Base-by-base conservation (phyloP, 257 asterid species). In the Echites panduratus region DNA sequence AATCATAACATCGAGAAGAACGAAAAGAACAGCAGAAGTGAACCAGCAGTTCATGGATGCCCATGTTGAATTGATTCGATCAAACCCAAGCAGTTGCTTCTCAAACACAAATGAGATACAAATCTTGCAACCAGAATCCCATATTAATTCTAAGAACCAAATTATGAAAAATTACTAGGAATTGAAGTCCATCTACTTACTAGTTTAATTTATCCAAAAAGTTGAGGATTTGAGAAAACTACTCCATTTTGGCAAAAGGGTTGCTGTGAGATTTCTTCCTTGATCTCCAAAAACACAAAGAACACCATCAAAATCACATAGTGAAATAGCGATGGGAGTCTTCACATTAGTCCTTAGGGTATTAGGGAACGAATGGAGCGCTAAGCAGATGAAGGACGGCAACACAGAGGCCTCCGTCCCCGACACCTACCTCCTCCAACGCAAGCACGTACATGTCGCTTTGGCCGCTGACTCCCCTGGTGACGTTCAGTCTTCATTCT, bases 21-120 rank as follows among this genome's bases (percentile, higher is more conserved):
- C 83, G 66, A 92, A 92, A 47, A 92, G 86, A 44, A 90, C 91
- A 26, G 96, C 83, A 43, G 98, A 97, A 63, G 98, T 88, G 74
- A 92, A 86, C 94, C 92, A 92, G 82, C 91, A 88, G 89, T 85
- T 88, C 87, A 92, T 86, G 68, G 95, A 85, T 20, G 88, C 82
- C 95, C 97, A 87, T 74, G 87, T 47, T 44, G 98, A 92, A 53
- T 89, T 82, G 9, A 85, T 74, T 45, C n/a, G n/a, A n/a, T n/a
- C n/a, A n/a, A n/a, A n/a, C n/a, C n/a, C n/a, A n/a, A n/a, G n/a
- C n/a, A n/a, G n/a, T n/a, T n/a, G n/a, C n/a, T n/a, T n/a, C n/a
- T 27, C 22, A 2, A 67, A 24, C 71, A 24, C 32, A 2, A 50
- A n/a, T 49, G 22, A 58, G 16, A 2, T 13, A 52, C 35, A 14